Evolutionary conservation across 352 stramenopile genomes (phyloP).

Genomic region (Phytopythium montanum): DNA sequence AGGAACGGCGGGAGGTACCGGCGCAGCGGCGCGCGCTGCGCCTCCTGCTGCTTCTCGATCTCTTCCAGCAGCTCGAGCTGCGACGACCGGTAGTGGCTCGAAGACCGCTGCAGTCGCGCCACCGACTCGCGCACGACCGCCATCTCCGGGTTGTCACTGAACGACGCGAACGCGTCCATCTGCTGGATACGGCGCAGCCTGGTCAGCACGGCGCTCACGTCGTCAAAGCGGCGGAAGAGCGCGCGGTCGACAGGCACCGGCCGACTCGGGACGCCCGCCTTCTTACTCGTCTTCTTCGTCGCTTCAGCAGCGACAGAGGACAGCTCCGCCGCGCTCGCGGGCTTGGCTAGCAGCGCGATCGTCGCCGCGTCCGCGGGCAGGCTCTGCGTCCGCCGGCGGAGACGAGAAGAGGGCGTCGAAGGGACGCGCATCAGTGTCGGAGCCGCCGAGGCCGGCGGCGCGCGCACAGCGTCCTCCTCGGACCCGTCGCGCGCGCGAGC

Average conservation of each 20-base stretch:
- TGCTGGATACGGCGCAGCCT: slow-evolving; percentile 34
- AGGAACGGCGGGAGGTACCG: slow-evolving; percentile 56
- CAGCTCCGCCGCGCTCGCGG: slow-evolving; percentile 6
- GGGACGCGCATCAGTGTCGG: background rate
- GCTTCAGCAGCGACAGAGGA: slow-evolving; percentile 1
- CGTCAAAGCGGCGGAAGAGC: slow-evolving; percentile 56
- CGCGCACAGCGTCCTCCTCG: background rate
- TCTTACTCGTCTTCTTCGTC: background rate
- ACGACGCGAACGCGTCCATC: slow-evolving; percentile 17
- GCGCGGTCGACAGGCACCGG: slow-evolving; percentile 42
- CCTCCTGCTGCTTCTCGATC: slow-evolving; percentile 58
- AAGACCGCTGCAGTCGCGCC: slow-evolving; percentile 31
- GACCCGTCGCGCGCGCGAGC: slow-evolving; percentile 1
- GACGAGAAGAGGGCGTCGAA: slow-evolving; percentile 1
- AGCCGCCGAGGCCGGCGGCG: background rate
- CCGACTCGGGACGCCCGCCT: background rate
- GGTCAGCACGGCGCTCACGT: slow-evolving; percentile 45
- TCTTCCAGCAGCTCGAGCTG: slow-evolving; percentile 66
- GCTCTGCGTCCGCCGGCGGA: slow-evolving; percentile 27
- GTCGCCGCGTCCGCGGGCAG: slow-evolving; percentile 12
- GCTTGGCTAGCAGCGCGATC: slow-evolving; percentile 5
- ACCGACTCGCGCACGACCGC: slow-evolving; percentile 39
- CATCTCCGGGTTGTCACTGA: slow-evolving; percentile 26
- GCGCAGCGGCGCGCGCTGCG: slow-evolving; percentile 30
- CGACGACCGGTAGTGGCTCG: slow-evolving; percentile 33